Percentiles rank a stretch among this genome's conserved stretches.
Evolutionary conservation across 148 eudicot genomes (phyloP).

Genomic region (Vaccinium darrowii): DNA sequence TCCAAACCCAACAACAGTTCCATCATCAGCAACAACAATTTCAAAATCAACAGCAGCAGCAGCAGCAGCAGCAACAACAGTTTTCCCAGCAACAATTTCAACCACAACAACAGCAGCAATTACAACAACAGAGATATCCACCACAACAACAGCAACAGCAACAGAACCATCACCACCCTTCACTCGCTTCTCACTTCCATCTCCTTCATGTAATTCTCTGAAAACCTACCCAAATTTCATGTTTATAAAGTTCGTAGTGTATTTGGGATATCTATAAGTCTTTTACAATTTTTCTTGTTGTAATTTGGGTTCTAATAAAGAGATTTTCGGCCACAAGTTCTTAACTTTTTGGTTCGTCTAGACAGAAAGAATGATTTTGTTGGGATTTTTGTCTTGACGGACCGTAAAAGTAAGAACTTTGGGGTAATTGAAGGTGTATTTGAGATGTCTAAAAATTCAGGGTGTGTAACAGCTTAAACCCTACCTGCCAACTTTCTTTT

Average conservation of each 20-base stretch:
- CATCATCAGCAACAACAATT: slow-evolving; percentile 33
- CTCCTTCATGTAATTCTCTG: slow-evolving; percentile 45
- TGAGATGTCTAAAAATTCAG: neutral
- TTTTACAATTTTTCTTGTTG: neutral
- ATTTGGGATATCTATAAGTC: neutral
- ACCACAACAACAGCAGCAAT: slow-evolving; percentile 31
- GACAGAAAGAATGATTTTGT: neutral
- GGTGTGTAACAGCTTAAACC: neutral
- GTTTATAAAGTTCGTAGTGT: neutral
- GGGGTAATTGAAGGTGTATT: neutral
- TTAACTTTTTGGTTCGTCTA: neutral
- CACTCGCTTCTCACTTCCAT: slow-evolving; percentile 88
- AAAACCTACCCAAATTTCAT: slow-evolving; percentile 12
- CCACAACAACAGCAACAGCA: slow-evolving; percentile 32
- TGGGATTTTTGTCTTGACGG: neutral
- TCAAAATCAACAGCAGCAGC: slow-evolving; percentile 23
- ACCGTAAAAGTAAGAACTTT: neutral
- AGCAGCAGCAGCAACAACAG: slow-evolving; percentile 19
- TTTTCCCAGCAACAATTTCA: slow-evolving; percentile 46
- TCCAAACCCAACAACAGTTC: slow-evolving; percentile 23
- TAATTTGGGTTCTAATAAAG: neutral
- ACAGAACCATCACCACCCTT: slow-evolving; percentile 50
- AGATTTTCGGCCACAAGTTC: neutral
- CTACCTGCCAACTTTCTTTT: neutral
- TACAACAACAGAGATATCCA: slow-evolving; percentile 24